A percentile compares a stretch with the other conserved stretches of the same genome.
Evolutionary conservation across 371 early-diverging fungal species (phyloP).

Genomic region (Circinella minor): DNA sequence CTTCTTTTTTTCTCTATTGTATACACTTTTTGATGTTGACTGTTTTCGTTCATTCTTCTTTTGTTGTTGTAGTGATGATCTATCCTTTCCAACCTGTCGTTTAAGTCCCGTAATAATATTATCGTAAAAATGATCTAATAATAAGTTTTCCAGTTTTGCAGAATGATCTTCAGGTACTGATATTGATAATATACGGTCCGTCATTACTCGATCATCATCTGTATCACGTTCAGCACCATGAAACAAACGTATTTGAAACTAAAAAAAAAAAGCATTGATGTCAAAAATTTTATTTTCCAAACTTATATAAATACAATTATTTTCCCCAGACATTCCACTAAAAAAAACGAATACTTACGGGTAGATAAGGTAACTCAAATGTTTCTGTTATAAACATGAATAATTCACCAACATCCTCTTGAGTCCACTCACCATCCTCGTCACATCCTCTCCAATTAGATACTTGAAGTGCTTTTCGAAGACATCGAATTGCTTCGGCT

Average conservation of each 20-base stretch:
- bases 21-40: no score
- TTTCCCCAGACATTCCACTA: neutral
- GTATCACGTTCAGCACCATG: conserved; percentile 53
- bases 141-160: conserved; percentile 19
- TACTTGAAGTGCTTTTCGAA: conserved; percentile 47
- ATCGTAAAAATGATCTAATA: conserved; percentile 32
- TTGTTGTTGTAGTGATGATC: conserved; percentile 6
- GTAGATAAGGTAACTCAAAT: conserved; percentile 59
- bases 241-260: conserved; percentile 52
- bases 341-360: conserved; percentile 27
- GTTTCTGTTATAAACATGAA: conserved; percentile 60
- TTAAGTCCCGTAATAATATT: conserved; percentile 31
- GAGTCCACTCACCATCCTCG: conserved; percentile 37
- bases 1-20: neutral
- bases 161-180: conserved; percentile 33
- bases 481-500: conserved; percentile 43
- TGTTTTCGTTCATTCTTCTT: neutral
- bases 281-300: no score
- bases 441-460: conserved; percentile 50
- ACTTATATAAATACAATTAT: no score
- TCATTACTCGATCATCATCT: conserved; percentile 59
- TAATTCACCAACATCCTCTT: conserved; percentile 61
- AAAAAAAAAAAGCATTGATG: conserved; percentile 4
- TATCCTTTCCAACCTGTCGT: conserved; percentile 20
- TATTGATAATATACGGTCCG: conserved; percentile 55